Percentiles rank a stretch among this genome's conserved stretches.
phyloP scores from a whole-genome alignment of 768 basidiomycete genomes.

The Agaricus bisporus region DNA sequence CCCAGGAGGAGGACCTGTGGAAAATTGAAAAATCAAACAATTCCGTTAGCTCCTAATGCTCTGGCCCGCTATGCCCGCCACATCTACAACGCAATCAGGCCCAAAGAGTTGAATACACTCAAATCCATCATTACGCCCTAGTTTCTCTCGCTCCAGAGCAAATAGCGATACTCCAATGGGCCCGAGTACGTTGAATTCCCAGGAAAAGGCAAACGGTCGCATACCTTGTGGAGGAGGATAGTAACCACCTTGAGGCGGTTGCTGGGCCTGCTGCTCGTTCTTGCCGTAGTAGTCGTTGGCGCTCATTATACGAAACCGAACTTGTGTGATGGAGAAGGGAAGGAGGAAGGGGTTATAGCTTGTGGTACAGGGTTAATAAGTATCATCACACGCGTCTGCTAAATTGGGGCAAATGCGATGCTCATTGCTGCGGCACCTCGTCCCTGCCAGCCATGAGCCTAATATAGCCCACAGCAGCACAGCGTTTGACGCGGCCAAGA shows the following conservation, averaged over 20 bases:
- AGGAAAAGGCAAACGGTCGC: slow-evolving; percentile 7
- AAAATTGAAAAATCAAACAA: not conserved
- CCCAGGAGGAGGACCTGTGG: slow-evolving; percentile 44
- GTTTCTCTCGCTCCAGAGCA: not conserved
- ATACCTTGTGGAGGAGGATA: slow-evolving; percentile 32
- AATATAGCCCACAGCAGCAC: not conserved
- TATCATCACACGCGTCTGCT: slow-evolving; percentile 11
- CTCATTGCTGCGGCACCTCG: not conserved
- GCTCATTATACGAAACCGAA: slow-evolving; percentile 40
- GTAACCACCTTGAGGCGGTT: slow-evolving; percentile 32
- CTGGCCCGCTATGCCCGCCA: not conserved
- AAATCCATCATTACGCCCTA: not conserved
- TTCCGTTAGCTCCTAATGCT: slow-evolving; percentile 1
- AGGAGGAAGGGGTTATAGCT: slow-evolving; percentile 15
- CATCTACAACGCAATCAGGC: not conserved
- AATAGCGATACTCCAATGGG: not conserved
- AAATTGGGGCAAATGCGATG: slow-evolving; percentile 4
- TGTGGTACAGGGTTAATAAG: slow-evolving; percentile 27
- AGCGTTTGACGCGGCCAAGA: not conserved
- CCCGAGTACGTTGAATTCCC: not conserved
- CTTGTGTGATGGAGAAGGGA: slow-evolving; percentile 13
- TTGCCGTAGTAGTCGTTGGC: slow-evolving; percentile 71
- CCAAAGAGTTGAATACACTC: not conserved
- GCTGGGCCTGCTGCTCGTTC: slow-evolving; percentile 46
- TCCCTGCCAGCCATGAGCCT: slow-evolving; percentile 5